phyloP scores from a whole-genome alignment of 2,329 filamentous ascomycete species.

The Colletotrichum spinosum region DNA sequence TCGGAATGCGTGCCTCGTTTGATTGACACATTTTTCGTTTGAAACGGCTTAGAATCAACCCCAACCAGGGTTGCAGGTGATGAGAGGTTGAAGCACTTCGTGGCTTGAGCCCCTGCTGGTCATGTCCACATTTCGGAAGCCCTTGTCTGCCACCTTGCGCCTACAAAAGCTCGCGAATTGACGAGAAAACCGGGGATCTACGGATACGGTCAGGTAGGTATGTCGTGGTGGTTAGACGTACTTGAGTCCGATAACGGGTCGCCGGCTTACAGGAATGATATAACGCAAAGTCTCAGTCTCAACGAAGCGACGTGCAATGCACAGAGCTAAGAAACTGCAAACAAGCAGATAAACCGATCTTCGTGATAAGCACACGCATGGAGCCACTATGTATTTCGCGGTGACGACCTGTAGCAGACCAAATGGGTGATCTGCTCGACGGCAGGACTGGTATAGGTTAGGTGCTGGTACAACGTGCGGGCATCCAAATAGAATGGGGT shows the following conservation, averaged over 20 bases:
- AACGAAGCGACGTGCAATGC: neutral
- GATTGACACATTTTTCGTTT: slow-evolving; percentile 16
- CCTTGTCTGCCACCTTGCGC: neutral
- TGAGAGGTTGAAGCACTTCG: slow-evolving; percentile 25
- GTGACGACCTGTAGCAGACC: too few species aligned
- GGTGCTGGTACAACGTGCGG: too few species aligned
- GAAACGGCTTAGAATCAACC: slow-evolving; percentile 5
- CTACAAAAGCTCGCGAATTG: slow-evolving; percentile 1
- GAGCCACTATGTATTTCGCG: neutral
- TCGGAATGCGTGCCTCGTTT: neutral
- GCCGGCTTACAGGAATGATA: neutral
- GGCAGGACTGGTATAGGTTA: too few species aligned
- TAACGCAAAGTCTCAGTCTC: neutral
- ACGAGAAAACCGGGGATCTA: slow-evolving; percentile 13
- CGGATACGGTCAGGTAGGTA: neutral
- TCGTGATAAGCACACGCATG: neutral
- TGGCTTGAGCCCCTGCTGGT: slow-evolving; percentile 22
- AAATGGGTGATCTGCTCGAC: too few species aligned
- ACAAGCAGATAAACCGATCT: neutral
- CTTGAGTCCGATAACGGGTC: neutral
- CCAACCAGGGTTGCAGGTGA: slow-evolving; percentile 1
- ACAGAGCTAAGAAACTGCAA: slow-evolving; percentile 1
- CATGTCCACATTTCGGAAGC: slow-evolving; percentile 18
- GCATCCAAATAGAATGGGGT: neutral
- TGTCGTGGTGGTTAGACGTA: neutral